Evolutionary conservation across 495 filamentous ascomycete genomes (phyloP).

Genomic region (Trichocladium uniseriatum): DNA sequence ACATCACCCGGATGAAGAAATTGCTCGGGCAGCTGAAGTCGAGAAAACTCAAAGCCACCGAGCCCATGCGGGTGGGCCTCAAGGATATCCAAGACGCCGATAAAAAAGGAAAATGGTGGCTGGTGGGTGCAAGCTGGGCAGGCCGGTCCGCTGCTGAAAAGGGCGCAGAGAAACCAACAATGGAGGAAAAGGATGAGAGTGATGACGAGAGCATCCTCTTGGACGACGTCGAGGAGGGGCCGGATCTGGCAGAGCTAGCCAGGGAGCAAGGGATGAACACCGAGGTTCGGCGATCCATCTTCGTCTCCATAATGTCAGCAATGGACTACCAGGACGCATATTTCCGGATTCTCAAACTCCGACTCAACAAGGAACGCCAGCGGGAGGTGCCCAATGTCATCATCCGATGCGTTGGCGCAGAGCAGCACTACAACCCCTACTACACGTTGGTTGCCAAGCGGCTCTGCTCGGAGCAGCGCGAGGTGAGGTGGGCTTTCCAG

Average conservation of each 20-base stretch:
- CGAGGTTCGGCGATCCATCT: constrained; percentile 83
- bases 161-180: constrained; percentile 10
- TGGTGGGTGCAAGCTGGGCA: constrained; percentile 83
- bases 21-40: constrained; percentile 64
- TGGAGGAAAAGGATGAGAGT: constrained; percentile 36
- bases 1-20: constrained; percentile 78
- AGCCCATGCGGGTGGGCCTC: constrained; percentile 73
- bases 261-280: constrained; percentile 90
- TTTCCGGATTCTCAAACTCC: constrained; percentile 65
- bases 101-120: constrained; percentile 95
- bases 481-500: constrained; percentile 73
- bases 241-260: constrained; percentile 65
- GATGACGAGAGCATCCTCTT: constrained; percentile 23
- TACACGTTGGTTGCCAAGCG: constrained; percentile 76
- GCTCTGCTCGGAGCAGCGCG: constrained; percentile 61
- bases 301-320: constrained; percentile 82
- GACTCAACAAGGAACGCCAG: constrained; percentile 76
- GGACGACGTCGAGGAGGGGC: constrained; percentile 44
- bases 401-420: constrained; percentile 75
- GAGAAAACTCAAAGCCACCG: constrained; percentile 56
- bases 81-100: constrained; percentile 71
- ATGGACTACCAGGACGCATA: constrained; percentile 78
- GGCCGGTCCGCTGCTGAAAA: constrained; percentile 32
- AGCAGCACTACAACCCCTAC: constrained; percentile 83
- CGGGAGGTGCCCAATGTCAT: constrained; percentile 81